Percentiles rank a stretch among this genome's conserved stretches.
Evolutionary conservation across 2,329 filamentous ascomycete genomes (phyloP).

Genomic region (Achaetomium macrosporum): DNA sequence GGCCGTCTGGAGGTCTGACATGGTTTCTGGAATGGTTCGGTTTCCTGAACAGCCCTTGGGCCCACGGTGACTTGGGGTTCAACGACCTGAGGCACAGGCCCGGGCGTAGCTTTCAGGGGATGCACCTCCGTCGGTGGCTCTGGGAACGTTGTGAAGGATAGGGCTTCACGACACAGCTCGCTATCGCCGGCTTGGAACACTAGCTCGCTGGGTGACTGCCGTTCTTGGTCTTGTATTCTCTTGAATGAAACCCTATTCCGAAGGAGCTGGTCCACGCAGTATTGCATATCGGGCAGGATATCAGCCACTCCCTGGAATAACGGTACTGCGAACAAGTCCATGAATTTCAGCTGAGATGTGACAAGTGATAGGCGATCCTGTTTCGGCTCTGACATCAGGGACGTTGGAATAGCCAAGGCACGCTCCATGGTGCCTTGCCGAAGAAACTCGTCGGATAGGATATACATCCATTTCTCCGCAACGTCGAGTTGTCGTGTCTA

Average conservation of each 20-base stretch:
- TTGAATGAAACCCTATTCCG: constrained; percentile 68
- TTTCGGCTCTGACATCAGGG: constrained; percentile 76
- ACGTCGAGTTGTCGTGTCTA: constrained; percentile 78
- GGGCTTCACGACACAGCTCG: constrained; percentile 39
- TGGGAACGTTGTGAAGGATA: constrained; percentile 34
- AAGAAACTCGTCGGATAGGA: constrained; percentile 92
- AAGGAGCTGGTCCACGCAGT: constrained; percentile 76
- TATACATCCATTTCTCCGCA: constrained; percentile 83
- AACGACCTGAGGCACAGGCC: constrained; percentile 6
- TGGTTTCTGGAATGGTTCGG: constrained; percentile 28
- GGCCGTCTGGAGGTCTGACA: constrained; percentile 31
- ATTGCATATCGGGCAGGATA: constrained; percentile 76
- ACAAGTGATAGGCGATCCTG: constrained; percentile 78
- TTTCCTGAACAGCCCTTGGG: constrained; percentile 26
- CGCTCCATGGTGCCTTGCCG: constrained; percentile 88
- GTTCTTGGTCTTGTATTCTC: constrained; percentile 57
- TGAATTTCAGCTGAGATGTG: constrained; percentile 88
- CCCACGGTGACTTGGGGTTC: constrained; percentile 24
- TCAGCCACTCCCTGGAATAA: constrained; percentile 85
- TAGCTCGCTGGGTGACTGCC: constrained; percentile 23
- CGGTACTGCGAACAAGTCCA: constrained; percentile 91
- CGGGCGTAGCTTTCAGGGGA: constrained; percentile 15
- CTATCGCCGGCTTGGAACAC: constrained; percentile 29
- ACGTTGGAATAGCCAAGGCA: constrained; percentile 80
- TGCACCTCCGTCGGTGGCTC: constrained; percentile 19